Percentiles rank a stretch among this genome's conserved stretches.
Conservation (phyloP, 2,329 filamentous ascomycete genomes). For the Phialemonium atrogriseum region DNA sequence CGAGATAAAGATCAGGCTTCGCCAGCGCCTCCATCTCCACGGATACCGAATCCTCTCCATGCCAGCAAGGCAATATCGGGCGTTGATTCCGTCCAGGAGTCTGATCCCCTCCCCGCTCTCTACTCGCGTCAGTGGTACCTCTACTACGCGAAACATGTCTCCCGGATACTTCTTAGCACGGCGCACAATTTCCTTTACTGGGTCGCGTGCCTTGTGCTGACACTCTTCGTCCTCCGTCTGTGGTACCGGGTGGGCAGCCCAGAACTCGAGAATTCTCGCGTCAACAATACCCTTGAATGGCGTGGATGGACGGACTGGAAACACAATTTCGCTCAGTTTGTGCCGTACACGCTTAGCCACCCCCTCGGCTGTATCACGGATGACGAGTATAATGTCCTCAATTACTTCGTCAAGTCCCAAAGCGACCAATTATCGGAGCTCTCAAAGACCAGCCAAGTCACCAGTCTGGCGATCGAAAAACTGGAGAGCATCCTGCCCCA, state of each 20-base stretch:
- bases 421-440: constrained; percentile 17
- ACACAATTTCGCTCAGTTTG: constrained; percentile 18
- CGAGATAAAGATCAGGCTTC: too few relatives aligned
- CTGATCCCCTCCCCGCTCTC: too few relatives aligned
- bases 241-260: not conserved
- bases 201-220: too few relatives aligned
- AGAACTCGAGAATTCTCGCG: constrained; percentile 6
- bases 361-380: constrained; percentile 8
- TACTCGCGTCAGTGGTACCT: too few relatives aligned
- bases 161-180: too few relatives aligned
- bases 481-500: constrained; percentile 46
- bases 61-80: too few relatives aligned
- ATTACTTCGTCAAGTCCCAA: constrained; percentile 13
- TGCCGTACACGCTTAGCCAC: constrained; percentile 14
- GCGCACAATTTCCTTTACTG: too few relatives aligned
- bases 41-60: too few relatives aligned
- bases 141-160: too few relatives aligned
- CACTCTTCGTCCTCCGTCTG: not conserved
- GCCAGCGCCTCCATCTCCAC: too few relatives aligned
- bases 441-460: constrained; percentile 21
- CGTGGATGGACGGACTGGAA: constrained; percentile 14
- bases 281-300: constrained; percentile 12
- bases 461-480: constrained; percentile 29
- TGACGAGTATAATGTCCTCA: constrained; percentile 15
- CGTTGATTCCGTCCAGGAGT: too few relatives aligned